These are phyloP conservation scores for Lumnitzera racemosa DNA, from an alignment of 345 rosid species.

Conservation along the genomic window DNA sequence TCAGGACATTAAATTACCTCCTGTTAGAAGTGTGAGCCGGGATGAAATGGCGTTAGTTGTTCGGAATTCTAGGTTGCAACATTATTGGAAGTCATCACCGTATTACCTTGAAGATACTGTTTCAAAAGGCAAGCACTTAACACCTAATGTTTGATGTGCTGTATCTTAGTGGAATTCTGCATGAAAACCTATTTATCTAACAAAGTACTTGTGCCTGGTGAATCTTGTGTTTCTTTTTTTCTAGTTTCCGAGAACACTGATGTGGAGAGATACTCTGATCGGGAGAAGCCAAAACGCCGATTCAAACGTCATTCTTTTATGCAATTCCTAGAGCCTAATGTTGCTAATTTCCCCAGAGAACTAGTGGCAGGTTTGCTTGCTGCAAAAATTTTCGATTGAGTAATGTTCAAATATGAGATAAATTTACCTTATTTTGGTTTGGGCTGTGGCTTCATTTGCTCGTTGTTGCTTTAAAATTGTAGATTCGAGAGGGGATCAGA, in stretches of 20 bases:
- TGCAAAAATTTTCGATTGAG: not conserved
- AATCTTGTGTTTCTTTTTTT: not conserved
- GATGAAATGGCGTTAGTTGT: conserved; percentile 26
- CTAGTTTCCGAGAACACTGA: conserved; percentile 29
- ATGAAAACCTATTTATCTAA: not conserved
- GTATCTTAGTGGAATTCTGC: not conserved
- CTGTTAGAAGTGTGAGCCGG: conserved; percentile 18
- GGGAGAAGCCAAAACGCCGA: conserved; percentile 26
- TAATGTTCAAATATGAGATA: not conserved
- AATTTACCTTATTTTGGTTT: not conserved
- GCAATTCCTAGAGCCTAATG: conserved; percentile 26
- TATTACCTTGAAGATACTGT: conserved; percentile 37
- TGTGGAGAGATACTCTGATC: conserved; percentile 46
- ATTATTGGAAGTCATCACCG: conserved; percentile 45
- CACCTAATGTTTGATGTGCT: not conserved
- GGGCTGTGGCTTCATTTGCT: not conserved
- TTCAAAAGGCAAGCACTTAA: conserved; percentile 24
- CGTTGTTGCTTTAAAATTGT: conserved; percentile 2
- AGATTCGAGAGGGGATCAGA: conserved; percentile 23
- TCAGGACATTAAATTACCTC: conserved; percentile 44
- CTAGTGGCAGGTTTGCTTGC: conserved; percentile 34
- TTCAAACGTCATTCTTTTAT: conserved; percentile 27
- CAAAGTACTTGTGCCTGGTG: not conserved
- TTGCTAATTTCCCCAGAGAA: conserved; percentile 46
- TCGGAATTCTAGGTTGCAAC: conserved; percentile 28